Evolutionary conservation across 2,329 filamentous ascomycete genomes (phyloP).

Genomic region (Pyrenochaeta sp.): DNA sequence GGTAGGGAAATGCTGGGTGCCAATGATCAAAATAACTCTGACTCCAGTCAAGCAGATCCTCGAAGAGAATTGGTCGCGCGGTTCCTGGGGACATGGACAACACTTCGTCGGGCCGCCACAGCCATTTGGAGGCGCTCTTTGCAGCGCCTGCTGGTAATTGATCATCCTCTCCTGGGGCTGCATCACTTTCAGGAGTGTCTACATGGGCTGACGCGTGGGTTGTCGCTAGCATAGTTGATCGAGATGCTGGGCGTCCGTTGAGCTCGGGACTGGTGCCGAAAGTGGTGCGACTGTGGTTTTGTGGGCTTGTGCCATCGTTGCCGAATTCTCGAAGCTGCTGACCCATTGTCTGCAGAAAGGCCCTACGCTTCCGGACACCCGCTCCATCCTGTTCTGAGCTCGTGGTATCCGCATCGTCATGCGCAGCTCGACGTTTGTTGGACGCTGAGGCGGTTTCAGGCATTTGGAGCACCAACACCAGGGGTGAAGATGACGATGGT

Average conservation of each 20-base stretch:
- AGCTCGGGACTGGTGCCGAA: slow-evolving; percentile 25
- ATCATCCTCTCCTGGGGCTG: slow-evolving; percentile 28
- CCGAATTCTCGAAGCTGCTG: slow-evolving; percentile 35
- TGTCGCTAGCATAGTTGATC: slow-evolving; percentile 4
- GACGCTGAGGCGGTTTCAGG: slow-evolving; percentile 16
- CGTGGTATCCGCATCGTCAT: slow-evolving; percentile 12
- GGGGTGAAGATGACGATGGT: no score
- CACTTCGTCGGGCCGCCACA: slow-evolving; percentile 27
- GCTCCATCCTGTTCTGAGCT: slow-evolving; percentile 4
- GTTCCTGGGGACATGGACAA: slow-evolving; percentile 1
- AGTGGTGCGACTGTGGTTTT: slow-evolving; percentile 21
- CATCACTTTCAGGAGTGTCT: slow-evolving; percentile 26
- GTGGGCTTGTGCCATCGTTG: slow-evolving; percentile 27
- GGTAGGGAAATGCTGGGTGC: slow-evolving; percentile 34
- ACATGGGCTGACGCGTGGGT: slow-evolving; percentile 6
- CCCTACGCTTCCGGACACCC: slow-evolving; percentile 24
- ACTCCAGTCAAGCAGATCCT: slow-evolving; percentile 34
- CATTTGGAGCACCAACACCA: no score
- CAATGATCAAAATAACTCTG: slow-evolving; percentile 38
- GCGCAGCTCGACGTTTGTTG: slow-evolving; percentile 23
- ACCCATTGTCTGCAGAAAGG: slow-evolving; percentile 35
- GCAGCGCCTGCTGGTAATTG: slow-evolving; percentile 24
- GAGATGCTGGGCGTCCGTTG: slow-evolving; percentile 12
- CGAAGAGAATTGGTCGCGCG: slow-evolving; percentile 16
- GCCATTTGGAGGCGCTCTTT: slow-evolving; percentile 30